Evolutionary conservation across 2,329 filamentous ascomycete genomes (phyloP).

Genomic region (Verticillium zaregamsianum): DNA sequence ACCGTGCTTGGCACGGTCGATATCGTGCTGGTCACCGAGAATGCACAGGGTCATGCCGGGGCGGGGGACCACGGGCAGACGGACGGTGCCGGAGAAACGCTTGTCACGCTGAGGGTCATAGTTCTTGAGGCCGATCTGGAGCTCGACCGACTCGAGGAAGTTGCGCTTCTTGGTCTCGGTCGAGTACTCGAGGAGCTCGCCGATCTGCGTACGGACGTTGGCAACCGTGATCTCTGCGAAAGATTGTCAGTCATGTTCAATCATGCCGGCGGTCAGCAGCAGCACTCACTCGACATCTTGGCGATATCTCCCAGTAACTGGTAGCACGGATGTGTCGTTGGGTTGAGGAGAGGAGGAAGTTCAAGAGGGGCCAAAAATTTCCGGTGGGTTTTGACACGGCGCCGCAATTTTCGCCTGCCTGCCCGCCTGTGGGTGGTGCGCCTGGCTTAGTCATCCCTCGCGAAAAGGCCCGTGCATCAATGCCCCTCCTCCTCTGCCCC

Average conservation of each 20-base stretch:
- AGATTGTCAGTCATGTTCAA: not conserved
- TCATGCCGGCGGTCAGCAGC: not conserved
- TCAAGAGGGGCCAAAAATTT: constrained; percentile 3
- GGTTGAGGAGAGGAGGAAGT: constrained; percentile 4
- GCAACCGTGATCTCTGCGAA: constrained; percentile 68
- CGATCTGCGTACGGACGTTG: constrained; percentile 94
- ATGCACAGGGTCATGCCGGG: constrained; percentile 87
- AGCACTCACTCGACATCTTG: constrained; percentile 13
- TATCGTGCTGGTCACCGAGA: constrained; percentile 82
- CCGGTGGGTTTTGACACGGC: constrained; percentile 5
- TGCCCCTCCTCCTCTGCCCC: not conserved
- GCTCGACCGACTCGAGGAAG: constrained; percentile 90
- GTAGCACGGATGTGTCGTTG: constrained; percentile 14
- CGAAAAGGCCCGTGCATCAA: not conserved
- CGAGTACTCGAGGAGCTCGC: constrained; percentile 93
- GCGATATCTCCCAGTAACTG: constrained; percentile 16
- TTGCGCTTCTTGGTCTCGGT: constrained; percentile 85
- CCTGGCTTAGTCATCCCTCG: not conserved
- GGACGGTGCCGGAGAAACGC: constrained; percentile 99
- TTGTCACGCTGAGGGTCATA: constrained; percentile 99
- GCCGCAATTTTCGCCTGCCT: not conserved
- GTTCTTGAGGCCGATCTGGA: constrained; percentile 95
- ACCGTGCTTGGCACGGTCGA: constrained; percentile 99
- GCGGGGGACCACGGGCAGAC: constrained; percentile 85
- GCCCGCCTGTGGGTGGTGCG: not conserved